Percentiles rank a stretch among this genome's conserved stretches.
phyloP scores from a whole-genome alignment of 441 rosid species.

The Adansonia grandidieri region DNA sequence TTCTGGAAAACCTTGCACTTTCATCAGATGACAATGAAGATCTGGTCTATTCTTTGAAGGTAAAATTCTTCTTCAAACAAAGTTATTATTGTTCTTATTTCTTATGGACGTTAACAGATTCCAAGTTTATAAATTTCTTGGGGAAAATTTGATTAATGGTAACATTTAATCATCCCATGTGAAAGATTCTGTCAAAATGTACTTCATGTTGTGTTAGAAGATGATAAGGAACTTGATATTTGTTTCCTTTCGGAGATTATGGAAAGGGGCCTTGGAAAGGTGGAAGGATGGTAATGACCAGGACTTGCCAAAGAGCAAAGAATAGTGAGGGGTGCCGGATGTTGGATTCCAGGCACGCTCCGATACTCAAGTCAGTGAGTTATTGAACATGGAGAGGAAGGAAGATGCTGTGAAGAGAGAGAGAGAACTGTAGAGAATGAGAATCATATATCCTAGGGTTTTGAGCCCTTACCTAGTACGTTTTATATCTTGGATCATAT shows the following conservation, averaged over 20 bases:
- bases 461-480: not conserved
- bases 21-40: slow-evolving; percentile 69
- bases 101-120: not conserved
- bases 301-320: not conserved
- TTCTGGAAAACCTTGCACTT: slow-evolving; percentile 12
- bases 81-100: not conserved
- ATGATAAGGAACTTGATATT: not conserved
- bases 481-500: not conserved
- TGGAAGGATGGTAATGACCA: not conserved
- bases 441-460: not conserved
- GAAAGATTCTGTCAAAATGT: not conserved
- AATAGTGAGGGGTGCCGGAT: not conserved
- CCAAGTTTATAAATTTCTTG: not conserved
- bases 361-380: not conserved
- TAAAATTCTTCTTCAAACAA: slow-evolving; percentile 29
- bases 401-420: not conserved
- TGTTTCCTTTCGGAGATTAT: not conserved
- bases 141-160: not conserved
- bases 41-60: slow-evolving; percentile 90
- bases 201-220: not conserved
- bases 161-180: not conserved
- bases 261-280: not conserved
- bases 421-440: not conserved
- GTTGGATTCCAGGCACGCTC: not conserved
- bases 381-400: not conserved